Evolutionary conservation across 306 rosid species (phyloP), one percentile per base, ranked within the genome.

Genomic region (Lablab purpureus): DNA sequence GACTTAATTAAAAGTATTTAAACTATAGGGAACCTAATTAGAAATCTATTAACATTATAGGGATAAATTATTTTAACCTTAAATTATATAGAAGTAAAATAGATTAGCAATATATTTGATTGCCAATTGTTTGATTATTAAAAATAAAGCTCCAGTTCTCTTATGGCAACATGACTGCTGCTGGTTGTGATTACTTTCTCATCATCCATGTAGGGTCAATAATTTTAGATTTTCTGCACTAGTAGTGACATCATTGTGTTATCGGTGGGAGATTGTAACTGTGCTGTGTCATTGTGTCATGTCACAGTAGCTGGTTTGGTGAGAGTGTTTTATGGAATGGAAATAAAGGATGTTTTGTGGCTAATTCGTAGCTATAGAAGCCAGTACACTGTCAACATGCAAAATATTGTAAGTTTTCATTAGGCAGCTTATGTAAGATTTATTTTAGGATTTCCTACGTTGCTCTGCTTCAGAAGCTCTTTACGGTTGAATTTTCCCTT

Each of bases 341-440:
- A 62, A 62, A 64, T 64, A 46, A 34, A 37, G 28, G 51, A 10
- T 4, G 4, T 18, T 18, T 19, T 25, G 17, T 66, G 47, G 71
- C 32, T 30, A 37, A 66, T 66, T 66, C 30, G 11, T 22, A 19
- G 11, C 30, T 65, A 19, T 40, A 19, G 71, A 22, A 37, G n/a
- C 30, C 51, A 37, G 30, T 37, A 7, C 6, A 32, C 41, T 28
- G 13, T 4, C 43, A 22, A 22, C 6, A 28, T 15, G 52, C 19
- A 40, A 41, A 41, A 11, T 19, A 18, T 66, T 10, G 19, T 66
- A 11, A 0, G 30, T 40, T 66, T 66, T 37, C 30, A 19, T 66
- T 66, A 66, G 30, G 18, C 30, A 40, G 51, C 72, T 19, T 66
- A 30, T 40, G 40, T 66, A 65, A 65, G n/a, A 22, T 40, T 40